Base-by-base conservation (phyloP, 306 rosid species). In the Alnus rubra region DNA sequence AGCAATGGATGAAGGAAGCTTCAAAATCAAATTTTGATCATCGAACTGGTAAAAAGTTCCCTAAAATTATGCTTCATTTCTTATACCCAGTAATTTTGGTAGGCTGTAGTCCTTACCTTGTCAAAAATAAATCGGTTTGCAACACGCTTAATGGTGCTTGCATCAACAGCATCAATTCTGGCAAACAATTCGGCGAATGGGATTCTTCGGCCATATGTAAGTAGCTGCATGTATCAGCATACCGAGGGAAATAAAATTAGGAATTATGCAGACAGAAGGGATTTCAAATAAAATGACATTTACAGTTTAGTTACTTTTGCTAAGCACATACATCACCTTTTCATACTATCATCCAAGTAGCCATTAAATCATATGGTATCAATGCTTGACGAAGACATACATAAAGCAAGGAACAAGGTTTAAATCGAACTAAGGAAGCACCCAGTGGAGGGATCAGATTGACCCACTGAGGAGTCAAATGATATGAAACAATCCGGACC, bases 51-150 rank as follows among this genome's bases (percentile, higher is more conserved):
- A 23, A 58, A 23, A 15, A 45, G 2, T 52, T 6, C 1, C 12
- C 31, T 14, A 58, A 19, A 37, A 19, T 9, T 47, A 30, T 69
- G 3, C 51, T 23, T 35, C 3, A 9, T 9, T 50, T 15, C 30
- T 50, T 14, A 4, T 1, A 35, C 14, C 2, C 4, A 67, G 51
- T 1, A 49, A 50, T 54, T 77, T 8, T n/a, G n/a, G 33, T 18
- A 42, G 48, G 30, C 19, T 74, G 59, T 47, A 69, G 69, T 33
- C 33, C 76, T 83, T 84, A 93, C 99, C 94, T 91, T 88, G 88
- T 95, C 99, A 59, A 87, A 91, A 81, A 95, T 91, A 88, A 95
- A 91, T 63, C 94, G 86, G 89, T 95, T 91, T 2, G 99, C 99
- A 71, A 91, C 98, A 5, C 98, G 98, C 77, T 95, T 95, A 73